phyloP scores from a whole-genome alignment of 495 filamentous ascomycete species.

The Staphylotrichum tortipilum region DNA sequence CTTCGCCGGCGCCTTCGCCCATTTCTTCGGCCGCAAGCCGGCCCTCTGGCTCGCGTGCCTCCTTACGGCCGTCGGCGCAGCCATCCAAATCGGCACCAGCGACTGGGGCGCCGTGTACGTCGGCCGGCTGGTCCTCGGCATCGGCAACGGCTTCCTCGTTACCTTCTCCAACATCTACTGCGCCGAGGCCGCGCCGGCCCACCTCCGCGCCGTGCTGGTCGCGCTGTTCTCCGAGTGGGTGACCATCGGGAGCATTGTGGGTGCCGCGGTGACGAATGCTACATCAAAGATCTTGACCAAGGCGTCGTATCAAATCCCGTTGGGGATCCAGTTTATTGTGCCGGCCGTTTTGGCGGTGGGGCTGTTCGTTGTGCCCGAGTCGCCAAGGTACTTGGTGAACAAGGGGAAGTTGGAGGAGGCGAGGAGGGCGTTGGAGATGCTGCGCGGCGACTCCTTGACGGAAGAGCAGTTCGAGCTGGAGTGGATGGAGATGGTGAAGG shows the following conservation, averaged over 20 bases:
- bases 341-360: constrained; percentile 41
- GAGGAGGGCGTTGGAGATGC: constrained; percentile 30
- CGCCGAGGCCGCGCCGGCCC: constrained; percentile 29
- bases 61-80: constrained; percentile 35
- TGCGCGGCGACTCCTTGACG: constrained; percentile 28
- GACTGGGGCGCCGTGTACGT: constrained; percentile 39
- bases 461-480: constrained; percentile 31
- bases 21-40: constrained; percentile 41
- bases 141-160: constrained; percentile 44
- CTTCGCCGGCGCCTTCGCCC: constrained; percentile 42
- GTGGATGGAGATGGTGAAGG: constrained; percentile 32
- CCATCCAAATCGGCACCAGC: constrained; percentile 41
- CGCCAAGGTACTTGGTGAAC: constrained; percentile 49
- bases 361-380: constrained; percentile 51
- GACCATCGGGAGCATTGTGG: constrained; percentile 45
- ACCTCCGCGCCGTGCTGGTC: constrained; percentile 32
- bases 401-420: constrained; percentile 38
- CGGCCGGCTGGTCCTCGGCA: constrained; percentile 41
- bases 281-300: constrained; percentile 28
- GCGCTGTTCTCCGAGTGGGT: constrained; percentile 34
- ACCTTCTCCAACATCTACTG: constrained; percentile 49
- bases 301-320: constrained; percentile 43
- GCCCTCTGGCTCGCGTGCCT: constrained; percentile 41
- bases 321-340: constrained; percentile 47
- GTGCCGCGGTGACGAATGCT: constrained; percentile 29